A percentile compares a stretch with the other conserved stretches of the same genome.
These are phyloP conservation scores for Lablab purpureus DNA, from an alignment of 306 rosid species.

Conservation along the genomic window DNA sequence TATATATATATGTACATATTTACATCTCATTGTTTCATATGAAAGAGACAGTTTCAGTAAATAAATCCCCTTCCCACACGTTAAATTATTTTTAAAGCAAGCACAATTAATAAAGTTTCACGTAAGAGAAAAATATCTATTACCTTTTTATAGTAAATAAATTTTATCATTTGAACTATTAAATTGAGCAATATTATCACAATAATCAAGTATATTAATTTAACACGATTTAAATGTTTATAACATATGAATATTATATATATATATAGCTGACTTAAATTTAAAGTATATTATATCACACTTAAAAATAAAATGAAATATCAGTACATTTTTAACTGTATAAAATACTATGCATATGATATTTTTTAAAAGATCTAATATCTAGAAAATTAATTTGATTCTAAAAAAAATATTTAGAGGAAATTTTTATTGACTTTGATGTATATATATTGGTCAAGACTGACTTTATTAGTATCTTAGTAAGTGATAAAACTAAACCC, in stretches of 20 bases:
- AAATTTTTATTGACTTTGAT: too few species aligned
- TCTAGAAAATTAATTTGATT: too few species aligned
- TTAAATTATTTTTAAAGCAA: not conserved
- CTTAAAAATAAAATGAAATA: not conserved
- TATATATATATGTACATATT: too few species aligned
- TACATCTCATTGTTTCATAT: not conserved
- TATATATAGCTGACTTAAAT: not conserved
- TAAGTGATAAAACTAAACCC: too few species aligned
- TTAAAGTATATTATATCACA: not conserved
- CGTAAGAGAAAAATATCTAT: not conserved
- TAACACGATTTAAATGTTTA: not conserved
- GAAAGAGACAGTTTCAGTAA: not conserved
- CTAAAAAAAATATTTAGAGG: too few species aligned
- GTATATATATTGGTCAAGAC: too few species aligned
- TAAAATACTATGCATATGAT: too few species aligned
- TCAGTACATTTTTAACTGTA: too few species aligned
- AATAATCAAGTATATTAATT: not conserved
- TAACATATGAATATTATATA: not conserved
- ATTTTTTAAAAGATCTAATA: too few species aligned
- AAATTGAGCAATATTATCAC: not conserved
- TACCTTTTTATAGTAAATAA: not conserved
- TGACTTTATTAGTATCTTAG: too few species aligned
- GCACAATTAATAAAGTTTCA: not conserved
- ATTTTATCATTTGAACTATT: not conserved
- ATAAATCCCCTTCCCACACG: not conserved